These are phyloP conservation scores for Penicillium sp. DNA, from an alignment of 2,329 filamentous ascomycete genomes.

Conservation along the genomic window DNA sequence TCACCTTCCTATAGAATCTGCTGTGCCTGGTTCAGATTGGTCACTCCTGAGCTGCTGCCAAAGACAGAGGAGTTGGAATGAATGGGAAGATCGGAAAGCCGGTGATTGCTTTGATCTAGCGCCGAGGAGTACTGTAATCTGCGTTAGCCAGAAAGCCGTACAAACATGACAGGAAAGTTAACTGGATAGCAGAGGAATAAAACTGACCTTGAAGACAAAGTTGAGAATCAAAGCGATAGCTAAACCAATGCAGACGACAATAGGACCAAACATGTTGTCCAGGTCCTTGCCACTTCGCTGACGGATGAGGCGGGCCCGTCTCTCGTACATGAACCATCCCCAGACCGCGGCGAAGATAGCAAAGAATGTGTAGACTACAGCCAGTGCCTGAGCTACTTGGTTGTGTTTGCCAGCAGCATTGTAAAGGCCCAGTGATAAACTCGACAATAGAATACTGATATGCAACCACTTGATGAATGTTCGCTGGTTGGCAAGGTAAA, in stretches of 20 bases:
- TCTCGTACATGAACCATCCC: constrained; percentile 82
- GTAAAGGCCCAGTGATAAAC: constrained; percentile 79
- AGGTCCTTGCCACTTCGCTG: constrained; percentile 89
- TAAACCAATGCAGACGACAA: constrained; percentile 78
- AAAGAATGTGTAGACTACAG: constrained; percentile 78
- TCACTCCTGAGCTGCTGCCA: constrained; percentile 4
- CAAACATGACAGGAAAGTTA: too few relatives aligned
- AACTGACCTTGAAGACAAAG: constrained; percentile 70
- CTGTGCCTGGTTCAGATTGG: constrained; percentile 23
- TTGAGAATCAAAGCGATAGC: constrained; percentile 79
- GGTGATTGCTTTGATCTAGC: constrained; percentile 23
- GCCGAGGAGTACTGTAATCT: constrained; percentile 32
- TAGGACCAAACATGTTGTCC: constrained; percentile 80
- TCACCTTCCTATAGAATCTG: constrained; percentile 17
- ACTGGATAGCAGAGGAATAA: too few relatives aligned
- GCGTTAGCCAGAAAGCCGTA: constrained; percentile 19
- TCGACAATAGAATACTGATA: constrained; percentile 82
- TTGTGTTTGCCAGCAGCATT: constrained; percentile 78
- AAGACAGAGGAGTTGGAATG: constrained; percentile 15
- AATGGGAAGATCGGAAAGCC: constrained; percentile 10
- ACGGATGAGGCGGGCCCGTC: constrained; percentile 73
- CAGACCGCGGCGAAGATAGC: constrained; percentile 80
- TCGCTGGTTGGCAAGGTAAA: constrained; percentile 97
- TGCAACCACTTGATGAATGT: constrained; percentile 99
- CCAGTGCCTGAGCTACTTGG: constrained; percentile 71